Conservation (phyloP, 371 early-diverging fungal species). For the Apophysomyces sp. region DNA sequence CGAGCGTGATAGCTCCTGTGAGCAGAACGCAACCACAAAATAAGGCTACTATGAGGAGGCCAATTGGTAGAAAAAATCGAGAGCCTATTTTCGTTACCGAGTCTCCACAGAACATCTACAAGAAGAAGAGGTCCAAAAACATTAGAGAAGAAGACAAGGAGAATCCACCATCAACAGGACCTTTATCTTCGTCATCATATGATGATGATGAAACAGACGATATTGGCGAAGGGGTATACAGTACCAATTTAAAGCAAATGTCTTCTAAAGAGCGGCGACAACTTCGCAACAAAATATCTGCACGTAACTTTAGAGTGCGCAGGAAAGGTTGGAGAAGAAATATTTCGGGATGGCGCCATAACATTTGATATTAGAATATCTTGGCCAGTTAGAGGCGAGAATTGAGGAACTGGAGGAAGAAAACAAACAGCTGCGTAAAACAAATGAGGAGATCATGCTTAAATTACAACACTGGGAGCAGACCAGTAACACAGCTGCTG, state of each 20-base stretch:
- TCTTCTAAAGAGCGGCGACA: conserved; percentile 83
- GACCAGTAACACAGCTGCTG: neutral
- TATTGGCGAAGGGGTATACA: neutral
- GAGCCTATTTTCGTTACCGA: conserved; percentile 27
- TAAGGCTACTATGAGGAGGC: neutral
- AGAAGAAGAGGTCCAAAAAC: conserved; percentile 10
- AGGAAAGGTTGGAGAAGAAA: conserved; percentile 71
- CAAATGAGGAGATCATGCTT: neutral
- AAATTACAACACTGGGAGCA: neutral
- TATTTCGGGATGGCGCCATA: neutral
- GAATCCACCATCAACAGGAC: neutral
- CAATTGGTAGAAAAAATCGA: neutral
- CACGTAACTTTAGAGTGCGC: conserved; percentile 84
- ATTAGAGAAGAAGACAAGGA: neutral
- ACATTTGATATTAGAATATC: conserved; percentile 13
- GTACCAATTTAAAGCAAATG: conserved; percentile 52
- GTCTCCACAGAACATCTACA: conserved; percentile 18
- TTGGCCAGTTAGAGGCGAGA: conserved; percentile 16
- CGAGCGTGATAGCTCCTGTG: neutral
- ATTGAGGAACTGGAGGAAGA: conserved; percentile 7
- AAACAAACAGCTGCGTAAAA: conserved; percentile 3
- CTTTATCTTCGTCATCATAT: neutral
- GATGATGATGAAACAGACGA: conserved; percentile 12
- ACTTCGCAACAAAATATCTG: conserved; percentile 86
- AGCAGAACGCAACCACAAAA: neutral